Base-by-base conservation (phyloP, 495 filamentous ascomycete genomes). In the Talaromyces nanjingensis region DNA sequence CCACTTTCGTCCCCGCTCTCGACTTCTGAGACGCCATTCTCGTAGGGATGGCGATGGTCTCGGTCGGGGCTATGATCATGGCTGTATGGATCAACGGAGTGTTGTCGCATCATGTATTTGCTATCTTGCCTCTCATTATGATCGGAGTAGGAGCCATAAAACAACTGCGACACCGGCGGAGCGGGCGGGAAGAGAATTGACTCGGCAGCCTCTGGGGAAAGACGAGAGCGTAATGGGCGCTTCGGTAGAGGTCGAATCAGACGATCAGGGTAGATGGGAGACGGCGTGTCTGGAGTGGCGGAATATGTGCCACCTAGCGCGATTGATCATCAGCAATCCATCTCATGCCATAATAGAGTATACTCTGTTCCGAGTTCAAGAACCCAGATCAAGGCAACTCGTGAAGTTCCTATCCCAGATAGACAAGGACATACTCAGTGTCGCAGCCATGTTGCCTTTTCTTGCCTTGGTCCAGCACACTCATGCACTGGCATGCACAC, bases 211-310 rank as follows among this genome's bases (percentile, higher is more conserved):
- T 94, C 91, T 65, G 87, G 86, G 16, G 92, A 89, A 25, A 99
- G 80, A 45, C 91, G 87, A 65, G 92, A 91, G 57, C 92, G 89
- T 20, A 98, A 80, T 63, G 88, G 87, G 65, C 91, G 86, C 76
- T 89, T 94, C 34, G 96, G 96, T 61, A 99, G 82, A 57, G 96
- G 96, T 47, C 92, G 90, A 71, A 99, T 98, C 63, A 92, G 88
- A 68, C 96, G 86, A 69, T 96, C 90, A 66, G 91, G 91, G 71
- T 91, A 94, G 67, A 90, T 74, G 34, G 87, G 80, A 58, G 92
- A 92, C 60, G 82, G 80, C 56, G 88, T 86, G 74, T 94, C 90
- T 68, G 88, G 82, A 73, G 87, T 85, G 82, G 79, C 74, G 62
- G 79, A 78, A 70, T 79, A 80, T 71, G 75, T 75, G 73, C 78